Evolutionary conservation across 805 yeast genomes (phyloP).

Genomic region (Ogataea trehaloabstinens): DNA sequence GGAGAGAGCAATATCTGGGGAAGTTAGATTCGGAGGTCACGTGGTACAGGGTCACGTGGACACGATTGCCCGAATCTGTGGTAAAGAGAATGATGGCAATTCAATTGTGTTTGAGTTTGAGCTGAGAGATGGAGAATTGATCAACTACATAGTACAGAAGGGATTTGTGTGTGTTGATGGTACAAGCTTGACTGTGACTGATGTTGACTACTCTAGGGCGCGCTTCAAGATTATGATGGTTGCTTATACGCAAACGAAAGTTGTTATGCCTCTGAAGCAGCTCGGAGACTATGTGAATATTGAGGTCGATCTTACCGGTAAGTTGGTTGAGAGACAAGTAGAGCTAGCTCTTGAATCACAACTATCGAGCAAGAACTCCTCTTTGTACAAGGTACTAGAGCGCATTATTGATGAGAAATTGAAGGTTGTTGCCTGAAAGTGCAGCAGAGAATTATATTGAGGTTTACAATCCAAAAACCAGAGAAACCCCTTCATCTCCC

Average conservation of each 20-base stretch:
- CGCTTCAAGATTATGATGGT: slow-evolving; percentile 87
- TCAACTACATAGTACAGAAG: slow-evolving; percentile 84
- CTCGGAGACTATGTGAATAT: slow-evolving; percentile 73
- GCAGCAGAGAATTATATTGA: slow-evolving; percentile 5
- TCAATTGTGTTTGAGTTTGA: slow-evolving; percentile 74
- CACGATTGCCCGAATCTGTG: slow-evolving; percentile 68
- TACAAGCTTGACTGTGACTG: slow-evolving; percentile 83
- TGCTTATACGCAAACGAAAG: slow-evolving; percentile 83
- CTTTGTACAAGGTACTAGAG: slow-evolving; percentile 49
- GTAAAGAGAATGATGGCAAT: slow-evolving; percentile 60
- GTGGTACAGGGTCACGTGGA: slow-evolving; percentile 98
- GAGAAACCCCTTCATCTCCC: slow-evolving; percentile 94
- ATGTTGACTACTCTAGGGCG: slow-evolving; percentile 56
- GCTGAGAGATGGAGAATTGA: slow-evolving; percentile 59
- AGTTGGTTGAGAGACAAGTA: slow-evolving; percentile 85
- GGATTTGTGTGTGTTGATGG: slow-evolving; percentile 95
- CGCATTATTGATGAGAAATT: slow-evolving; percentile 46
- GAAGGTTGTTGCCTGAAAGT: too few species aligned
- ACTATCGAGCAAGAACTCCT: slow-evolving; percentile 45
- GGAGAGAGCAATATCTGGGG: slow-evolving; percentile 84
- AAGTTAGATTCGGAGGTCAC: slow-evolving; percentile 93
- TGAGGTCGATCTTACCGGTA: slow-evolving; percentile 94
- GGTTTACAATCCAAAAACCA: slow-evolving; percentile 51
- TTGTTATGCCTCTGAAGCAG: slow-evolving; percentile 64
- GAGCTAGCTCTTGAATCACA: slow-evolving; percentile 53